Evolutionary conservation across 495 filamentous ascomycete species (phyloP).

Genomic region (Penicillium samsonianum): DNA sequence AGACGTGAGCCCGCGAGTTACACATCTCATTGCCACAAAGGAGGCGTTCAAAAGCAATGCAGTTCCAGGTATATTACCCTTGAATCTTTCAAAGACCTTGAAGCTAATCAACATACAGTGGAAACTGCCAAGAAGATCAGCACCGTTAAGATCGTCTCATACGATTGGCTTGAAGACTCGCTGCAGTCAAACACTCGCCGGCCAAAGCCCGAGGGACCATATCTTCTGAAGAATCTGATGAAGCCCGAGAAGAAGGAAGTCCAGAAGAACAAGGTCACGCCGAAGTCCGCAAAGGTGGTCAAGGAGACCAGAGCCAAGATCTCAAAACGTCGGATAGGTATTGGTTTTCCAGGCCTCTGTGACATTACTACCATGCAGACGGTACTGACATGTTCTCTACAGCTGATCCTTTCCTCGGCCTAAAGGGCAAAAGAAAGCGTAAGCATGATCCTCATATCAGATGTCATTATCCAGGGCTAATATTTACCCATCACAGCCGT

Average conservation of each 20-base stretch:
- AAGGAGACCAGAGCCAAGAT: constrained; percentile 15
- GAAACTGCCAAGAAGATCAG: constrained; percentile 38
- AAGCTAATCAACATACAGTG: constrained; percentile 34
- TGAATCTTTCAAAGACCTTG: not conserved
- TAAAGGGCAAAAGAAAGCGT: constrained; percentile 6
- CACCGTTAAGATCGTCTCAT: constrained; percentile 55
- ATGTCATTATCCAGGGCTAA: not conserved
- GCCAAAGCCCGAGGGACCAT: constrained; percentile 45
- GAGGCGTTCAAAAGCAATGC: constrained; percentile 51
- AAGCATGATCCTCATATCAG: not conserved
- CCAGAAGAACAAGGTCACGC: constrained; percentile 23
- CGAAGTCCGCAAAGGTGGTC: constrained; percentile 18
- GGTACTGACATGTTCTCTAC: not conserved
- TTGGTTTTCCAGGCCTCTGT: not conserved
- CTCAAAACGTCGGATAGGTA: constrained; percentile 26
- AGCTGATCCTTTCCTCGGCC: constrained; percentile 8
- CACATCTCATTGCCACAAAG: constrained; percentile 60
- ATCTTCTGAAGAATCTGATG: constrained; percentile 45
- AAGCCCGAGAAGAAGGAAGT: constrained; percentile 25
- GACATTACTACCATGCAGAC: not conserved
- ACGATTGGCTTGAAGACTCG: constrained; percentile 64
- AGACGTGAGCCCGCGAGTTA: constrained; percentile 46
- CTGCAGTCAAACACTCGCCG: constrained; percentile 32
- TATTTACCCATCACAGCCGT: constrained; percentile 18
- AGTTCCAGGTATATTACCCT: constrained; percentile 41